Percentiles rank a stretch among this genome's conserved stretches.
Conservation (phyloP, 2,329 filamentous ascomycete genomes). For the Setomelanomma holmii region DNA sequence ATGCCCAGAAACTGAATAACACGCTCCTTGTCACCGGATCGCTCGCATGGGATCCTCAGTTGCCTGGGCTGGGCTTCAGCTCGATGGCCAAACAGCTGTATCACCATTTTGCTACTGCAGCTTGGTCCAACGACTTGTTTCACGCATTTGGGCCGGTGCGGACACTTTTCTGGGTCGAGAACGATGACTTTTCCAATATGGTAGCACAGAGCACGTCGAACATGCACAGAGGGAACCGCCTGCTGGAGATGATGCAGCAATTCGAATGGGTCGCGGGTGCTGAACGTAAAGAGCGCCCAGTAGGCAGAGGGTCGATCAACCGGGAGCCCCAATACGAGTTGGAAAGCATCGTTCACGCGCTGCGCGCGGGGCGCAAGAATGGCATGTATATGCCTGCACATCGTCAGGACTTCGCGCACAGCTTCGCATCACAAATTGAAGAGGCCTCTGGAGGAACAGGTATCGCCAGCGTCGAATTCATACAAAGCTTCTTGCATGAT, state of each 20-base stretch:
- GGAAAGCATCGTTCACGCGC: slow-evolving; percentile 31
- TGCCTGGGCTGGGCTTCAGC: slow-evolving; percentile 59
- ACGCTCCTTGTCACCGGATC: slow-evolving; percentile 67
- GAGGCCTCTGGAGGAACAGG: slow-evolving; percentile 27
- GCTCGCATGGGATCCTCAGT: slow-evolving; percentile 44
- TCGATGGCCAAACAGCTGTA: slow-evolving; percentile 66
- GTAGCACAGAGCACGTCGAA: slow-evolving; percentile 65
- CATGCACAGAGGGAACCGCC: slow-evolving; percentile 64
- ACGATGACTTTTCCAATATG: slow-evolving; percentile 64
- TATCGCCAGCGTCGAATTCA: slow-evolving; percentile 8
- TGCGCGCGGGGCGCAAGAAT: slow-evolving; percentile 25
- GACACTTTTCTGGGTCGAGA: slow-evolving; percentile 75
- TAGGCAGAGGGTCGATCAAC: slow-evolving; percentile 20
- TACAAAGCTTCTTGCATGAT: slow-evolving; percentile 28
- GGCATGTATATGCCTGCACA: slow-evolving; percentile 35
- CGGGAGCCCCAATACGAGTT: slow-evolving; percentile 42
- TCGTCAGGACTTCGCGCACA: slow-evolving; percentile 33
- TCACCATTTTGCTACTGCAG: slow-evolving; percentile 67
- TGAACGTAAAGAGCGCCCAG: slow-evolving; percentile 11
- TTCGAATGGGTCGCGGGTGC: slow-evolving; percentile 52
- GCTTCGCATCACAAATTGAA: slow-evolving; percentile 35
- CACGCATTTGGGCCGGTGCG: slow-evolving; percentile 81
- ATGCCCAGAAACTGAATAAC: slow-evolving; percentile 66
- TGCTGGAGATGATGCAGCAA: slow-evolving; percentile 67
- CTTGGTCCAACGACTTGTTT: slow-evolving; percentile 66